Evolutionary conservation across 257 asterid species (phyloP).

Genomic region (Jaltomata sinuosa): DNA sequence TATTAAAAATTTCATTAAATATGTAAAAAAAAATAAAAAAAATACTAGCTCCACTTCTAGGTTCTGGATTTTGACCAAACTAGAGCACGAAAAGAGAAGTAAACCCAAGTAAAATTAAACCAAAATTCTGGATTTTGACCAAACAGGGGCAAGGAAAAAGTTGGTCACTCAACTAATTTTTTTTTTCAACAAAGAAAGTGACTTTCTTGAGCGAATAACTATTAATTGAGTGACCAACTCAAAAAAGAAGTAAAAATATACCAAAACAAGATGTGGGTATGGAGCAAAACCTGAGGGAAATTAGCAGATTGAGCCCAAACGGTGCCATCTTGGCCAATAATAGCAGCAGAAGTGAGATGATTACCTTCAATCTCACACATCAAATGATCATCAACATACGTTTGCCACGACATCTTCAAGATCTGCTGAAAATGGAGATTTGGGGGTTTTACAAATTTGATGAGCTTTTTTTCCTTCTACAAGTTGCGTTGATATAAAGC

Average conservation of each 20-base stretch:
- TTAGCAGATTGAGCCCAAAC: conserved; percentile 19
- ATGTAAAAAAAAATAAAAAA: no score
- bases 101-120: neutral
- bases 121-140: neutral
- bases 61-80: neutral
- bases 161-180: no score
- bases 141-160: neutral
- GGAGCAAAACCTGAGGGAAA: conserved; percentile 20
- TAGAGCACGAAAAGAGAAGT: neutral
- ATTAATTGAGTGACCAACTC: no score
- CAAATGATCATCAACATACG: conserved; percentile 25
- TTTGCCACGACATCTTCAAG: conserved; percentile 27
- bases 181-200: no score
- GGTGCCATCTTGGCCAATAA: conserved; percentile 22
- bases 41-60: neutral
- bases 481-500: conserved; percentile 20
- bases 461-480: neutral
- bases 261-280: neutral
- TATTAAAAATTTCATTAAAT: no score
- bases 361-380: conserved; percentile 26
- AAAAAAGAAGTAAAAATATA: neutral
- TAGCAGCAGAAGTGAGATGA: conserved; percentile 22
- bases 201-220: no score
- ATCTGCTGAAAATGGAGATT: neutral
- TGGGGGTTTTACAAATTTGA: neutral